Conservation (phyloP, 495 filamentous ascomycete genomes). For the Neurospora sublineolata region DNA sequence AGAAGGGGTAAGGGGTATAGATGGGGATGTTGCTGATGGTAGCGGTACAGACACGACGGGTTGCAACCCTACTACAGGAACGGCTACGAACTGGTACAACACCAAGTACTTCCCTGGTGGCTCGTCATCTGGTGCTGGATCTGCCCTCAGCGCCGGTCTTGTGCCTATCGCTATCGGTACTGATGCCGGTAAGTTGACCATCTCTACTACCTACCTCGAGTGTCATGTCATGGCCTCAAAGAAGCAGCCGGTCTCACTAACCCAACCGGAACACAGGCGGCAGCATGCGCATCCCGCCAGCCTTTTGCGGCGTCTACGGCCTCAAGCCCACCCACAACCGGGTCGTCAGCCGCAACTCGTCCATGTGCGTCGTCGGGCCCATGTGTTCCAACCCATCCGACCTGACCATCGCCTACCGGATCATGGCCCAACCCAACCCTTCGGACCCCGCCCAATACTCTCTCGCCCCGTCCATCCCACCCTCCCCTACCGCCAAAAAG, state of each 20-base stretch:
- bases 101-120: slow-evolving; percentile 73
- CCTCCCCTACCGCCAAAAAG: slow-evolving; percentile 25
- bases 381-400: slow-evolving; percentile 68
- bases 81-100: slow-evolving; percentile 76
- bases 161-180: slow-evolving; percentile 74
- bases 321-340: slow-evolving; percentile 76
- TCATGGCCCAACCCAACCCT: slow-evolving; percentile 61
- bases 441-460: slow-evolving; percentile 25
- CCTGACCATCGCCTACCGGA: slow-evolving; percentile 68
- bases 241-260: background rate
- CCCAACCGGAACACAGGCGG: slow-evolving; percentile 38
- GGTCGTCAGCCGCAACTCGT: slow-evolving; percentile 44
- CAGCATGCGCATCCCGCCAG: slow-evolving; percentile 67
- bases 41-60: slow-evolving; percentile 22
- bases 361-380: slow-evolving; percentile 63
- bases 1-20: background rate
- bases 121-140: slow-evolving; percentile 75
- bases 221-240: background rate
- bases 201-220: background rate
- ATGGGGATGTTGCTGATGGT: background rate
- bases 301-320: slow-evolving; percentile 80
- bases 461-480: slow-evolving; percentile 33
- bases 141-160: slow-evolving; percentile 62
- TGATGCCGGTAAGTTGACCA: slow-evolving; percentile 47
- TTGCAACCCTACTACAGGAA: slow-evolving; percentile 64